Conservation (phyloP, 2,329 filamentous ascomycete genomes). For the Capronia coronata region DNA sequence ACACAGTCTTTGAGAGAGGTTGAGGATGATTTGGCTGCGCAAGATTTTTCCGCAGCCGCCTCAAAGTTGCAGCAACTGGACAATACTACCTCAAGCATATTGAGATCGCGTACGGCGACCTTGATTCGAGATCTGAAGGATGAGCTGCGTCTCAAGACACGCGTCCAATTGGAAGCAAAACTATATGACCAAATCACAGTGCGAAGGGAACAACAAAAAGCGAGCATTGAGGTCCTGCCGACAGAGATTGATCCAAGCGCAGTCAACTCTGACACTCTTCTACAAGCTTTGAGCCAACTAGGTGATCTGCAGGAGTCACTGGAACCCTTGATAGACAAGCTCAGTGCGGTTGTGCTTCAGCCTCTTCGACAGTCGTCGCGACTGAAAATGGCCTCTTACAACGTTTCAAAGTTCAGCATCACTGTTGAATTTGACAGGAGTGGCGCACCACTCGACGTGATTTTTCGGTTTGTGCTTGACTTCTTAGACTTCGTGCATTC, state of each 20-base stretch:
- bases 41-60: slow-evolving; percentile 19
- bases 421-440: slow-evolving; percentile 27
- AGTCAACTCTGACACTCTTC: slow-evolving; percentile 11
- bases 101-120: slow-evolving; percentile 12
- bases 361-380: slow-evolving; percentile 18
- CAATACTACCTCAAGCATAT: background rate
- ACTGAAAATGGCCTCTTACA: slow-evolving; percentile 12
- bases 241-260: slow-evolving; percentile 4
- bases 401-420: slow-evolving; percentile 31
- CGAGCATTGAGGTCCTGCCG: slow-evolving; percentile 10
- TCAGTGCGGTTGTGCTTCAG: slow-evolving; percentile 18
- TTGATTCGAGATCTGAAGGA: slow-evolving; percentile 20
- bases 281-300: slow-evolving; percentile 16
- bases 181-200: slow-evolving; percentile 16
- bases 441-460: slow-evolving; percentile 31
- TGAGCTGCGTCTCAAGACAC: slow-evolving; percentile 19
- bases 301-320: slow-evolving; percentile 16
- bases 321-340: slow-evolving; percentile 19
- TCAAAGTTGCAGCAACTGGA: slow-evolving; percentile 17
- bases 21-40: slow-evolving; percentile 13
- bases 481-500: slow-evolving; percentile 48
- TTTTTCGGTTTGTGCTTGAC: slow-evolving; percentile 40
- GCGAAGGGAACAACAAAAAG: slow-evolving; percentile 9
- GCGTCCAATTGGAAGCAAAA: slow-evolving; percentile 16
- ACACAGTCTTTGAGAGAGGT: slow-evolving; percentile 17